Base-by-base conservation (phyloP, 805 yeast species). In the Pichia scutulata region DNA sequence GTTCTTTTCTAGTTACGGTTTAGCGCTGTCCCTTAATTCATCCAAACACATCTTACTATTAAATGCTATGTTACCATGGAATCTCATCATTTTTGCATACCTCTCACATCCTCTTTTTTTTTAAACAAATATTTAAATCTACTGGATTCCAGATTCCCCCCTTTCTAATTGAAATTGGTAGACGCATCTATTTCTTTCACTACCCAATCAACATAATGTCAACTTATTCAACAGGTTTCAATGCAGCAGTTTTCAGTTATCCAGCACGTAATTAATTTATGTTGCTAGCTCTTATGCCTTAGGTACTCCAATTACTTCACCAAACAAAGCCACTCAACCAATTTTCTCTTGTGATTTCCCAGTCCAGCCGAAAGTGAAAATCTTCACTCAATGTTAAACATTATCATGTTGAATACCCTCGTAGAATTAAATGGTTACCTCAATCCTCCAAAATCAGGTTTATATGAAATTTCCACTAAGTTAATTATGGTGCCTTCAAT, bases 401-500 rank as follows among this genome's bases (percentile, higher is more conserved):
- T 48, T 36, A 24, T 44, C 21, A 48, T 52, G 52, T 44, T 23
- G 39, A 52, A 47, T 43, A 50, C 51, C n/a, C 14, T 51, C 6
- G 22, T 51, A 33, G 55, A 53, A 48, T 48, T 47, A 16, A 51
- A 49, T 8, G 52, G 49, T 48, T 48, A 48, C 36, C 44, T 48
- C 53, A 33, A 43, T 24, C 66, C 71, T 9, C 51, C 57, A 6
- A 56, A 53, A 33, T 51, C 65, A 18, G 71, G 71, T 50, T 47
- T 54, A 5, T 68, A 62, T 46, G 48, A 50, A 1, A 53, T 67
- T 39, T 41, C 43, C 14, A 48, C 13, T 37, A 43, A 14, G 60
- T 57, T 13, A 69, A 66, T 56, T 70, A 68, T 52, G 56, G 60
- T 25, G 64, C 53, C 21, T 61, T 60, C 50, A 65, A 69, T 42